These are phyloP conservation scores for Boechera retrofracta DNA, from an alignment of 345 rosid genomes.

Conservation along the genomic window DNA sequence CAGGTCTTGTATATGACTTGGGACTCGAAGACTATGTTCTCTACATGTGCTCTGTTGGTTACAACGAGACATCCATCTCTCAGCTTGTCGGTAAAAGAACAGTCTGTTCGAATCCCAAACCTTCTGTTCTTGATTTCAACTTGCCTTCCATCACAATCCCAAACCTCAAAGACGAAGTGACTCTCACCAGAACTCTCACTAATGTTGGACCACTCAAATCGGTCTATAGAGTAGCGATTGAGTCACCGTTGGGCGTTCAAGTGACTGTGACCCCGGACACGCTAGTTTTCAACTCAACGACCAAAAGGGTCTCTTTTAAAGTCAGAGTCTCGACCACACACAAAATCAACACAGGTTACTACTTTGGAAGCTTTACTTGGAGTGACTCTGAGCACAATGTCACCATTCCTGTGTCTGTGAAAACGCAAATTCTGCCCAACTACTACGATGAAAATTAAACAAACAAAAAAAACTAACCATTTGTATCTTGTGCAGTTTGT, in stretches of 20 bases:
- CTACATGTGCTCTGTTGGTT: constrained; percentile 53
- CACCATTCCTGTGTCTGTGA: constrained; percentile 48
- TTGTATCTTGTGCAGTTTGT: neutral
- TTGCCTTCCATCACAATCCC: constrained; percentile 53
- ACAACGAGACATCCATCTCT: constrained; percentile 54
- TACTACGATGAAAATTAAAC: constrained; percentile 24
- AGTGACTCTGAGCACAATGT: constrained; percentile 41
- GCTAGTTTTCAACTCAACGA: constrained; percentile 29
- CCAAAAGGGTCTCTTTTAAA: constrained; percentile 33
- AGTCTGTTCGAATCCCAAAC: constrained; percentile 29
- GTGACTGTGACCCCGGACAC: constrained; percentile 37
- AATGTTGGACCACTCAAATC: constrained; percentile 50
- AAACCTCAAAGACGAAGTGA: neutral
- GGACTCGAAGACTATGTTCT: constrained; percentile 51
- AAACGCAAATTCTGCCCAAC: constrained; percentile 28
- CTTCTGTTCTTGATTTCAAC: constrained; percentile 45
- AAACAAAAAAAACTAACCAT: neutral
- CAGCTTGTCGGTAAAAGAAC: constrained; percentile 41
- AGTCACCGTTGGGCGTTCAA: constrained; percentile 36
- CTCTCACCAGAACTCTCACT: constrained; percentile 46
- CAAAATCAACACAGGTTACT: constrained; percentile 46
- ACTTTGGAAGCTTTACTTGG: constrained; percentile 54
- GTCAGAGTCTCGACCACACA: constrained; percentile 38
- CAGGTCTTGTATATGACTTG: constrained; percentile 63
- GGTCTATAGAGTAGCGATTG: constrained; percentile 31